phyloP scores from a whole-genome alignment of 2,329 filamentous ascomycete genomes.

The Davidsoniella eucalypti region DNA sequence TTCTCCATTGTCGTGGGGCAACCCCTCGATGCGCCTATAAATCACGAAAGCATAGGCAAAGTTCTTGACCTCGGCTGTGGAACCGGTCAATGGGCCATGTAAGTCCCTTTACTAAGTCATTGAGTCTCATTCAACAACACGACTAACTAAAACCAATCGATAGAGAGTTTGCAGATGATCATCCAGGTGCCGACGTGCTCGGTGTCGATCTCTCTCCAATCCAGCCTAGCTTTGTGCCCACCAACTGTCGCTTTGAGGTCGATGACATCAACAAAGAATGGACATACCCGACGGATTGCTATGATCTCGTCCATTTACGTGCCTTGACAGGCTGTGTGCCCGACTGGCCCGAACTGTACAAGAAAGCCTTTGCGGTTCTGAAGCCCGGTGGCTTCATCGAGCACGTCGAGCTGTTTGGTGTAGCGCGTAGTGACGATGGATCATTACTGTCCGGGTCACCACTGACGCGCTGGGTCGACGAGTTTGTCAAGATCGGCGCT shows the following conservation, averaged over 20 bases:
- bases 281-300: conserved; percentile 30
- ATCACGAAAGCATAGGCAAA: conserved; percentile 17
- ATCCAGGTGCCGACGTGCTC: conserved; percentile 29
- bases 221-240: conserved; percentile 38
- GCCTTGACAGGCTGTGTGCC: conserved; percentile 35
- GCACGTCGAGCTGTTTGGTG: conserved; percentile 12
- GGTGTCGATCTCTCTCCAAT: conserved; percentile 42
- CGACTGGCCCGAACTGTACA: conserved; percentile 35
- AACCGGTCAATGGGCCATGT: conserved; percentile 24
- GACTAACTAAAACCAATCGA: neutral
- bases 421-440: conserved; percentile 16
- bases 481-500: conserved; percentile 13
- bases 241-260: conserved; percentile 47
- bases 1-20: conserved; percentile 18
- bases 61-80: conserved; percentile 23
- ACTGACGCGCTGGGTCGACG: conserved; percentile 15
- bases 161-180: conserved; percentile 21
- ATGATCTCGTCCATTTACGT: conserved; percentile 44
- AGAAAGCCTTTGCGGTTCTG: conserved; percentile 26
- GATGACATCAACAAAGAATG: conserved; percentile 40
- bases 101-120: neutral
- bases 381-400: conserved; percentile 13
- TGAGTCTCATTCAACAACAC: neutral
- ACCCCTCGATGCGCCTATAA: conserved; percentile 20
- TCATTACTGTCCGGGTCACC: conserved; percentile 13